Conservation (phyloP, 306 rosid genomes). For the Gillenia trifoliata region DNA sequence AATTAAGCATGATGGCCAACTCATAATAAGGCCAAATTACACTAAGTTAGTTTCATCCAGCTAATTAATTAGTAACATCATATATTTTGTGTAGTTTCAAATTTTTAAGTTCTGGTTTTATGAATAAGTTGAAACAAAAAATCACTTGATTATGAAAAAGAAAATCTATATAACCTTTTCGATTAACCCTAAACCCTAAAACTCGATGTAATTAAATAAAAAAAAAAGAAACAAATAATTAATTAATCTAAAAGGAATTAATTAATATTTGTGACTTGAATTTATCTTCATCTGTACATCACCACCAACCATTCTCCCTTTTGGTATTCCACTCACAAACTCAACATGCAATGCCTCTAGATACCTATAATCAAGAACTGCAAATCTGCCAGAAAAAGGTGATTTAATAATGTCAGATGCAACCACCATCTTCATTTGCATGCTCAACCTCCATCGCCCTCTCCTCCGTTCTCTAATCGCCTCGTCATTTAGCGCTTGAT, state of each 20-base stretch:
- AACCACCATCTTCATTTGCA: conserved; percentile 1
- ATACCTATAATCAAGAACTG: neutral
- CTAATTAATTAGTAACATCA: neutral
- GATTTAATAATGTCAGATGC: neutral
- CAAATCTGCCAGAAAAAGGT: neutral
- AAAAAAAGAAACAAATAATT: too few species aligned
- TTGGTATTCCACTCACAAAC: neutral
- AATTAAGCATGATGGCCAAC: too few species aligned
- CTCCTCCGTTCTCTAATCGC: neutral
- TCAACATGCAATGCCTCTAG: neutral
- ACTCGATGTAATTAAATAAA: too few species aligned
- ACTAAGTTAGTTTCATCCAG: neutral
- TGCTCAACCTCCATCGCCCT: neutral
- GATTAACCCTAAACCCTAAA: too few species aligned
- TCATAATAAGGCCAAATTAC: too few species aligned
- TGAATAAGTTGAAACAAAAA: neutral
- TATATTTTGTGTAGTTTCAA: neutral
- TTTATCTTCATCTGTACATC: neutral
- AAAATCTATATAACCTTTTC: neutral
- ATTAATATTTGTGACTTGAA: neutral
- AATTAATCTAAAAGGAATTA: neutral
- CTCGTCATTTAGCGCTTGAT: neutral
- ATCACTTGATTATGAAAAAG: neutral
- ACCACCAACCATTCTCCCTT: neutral
- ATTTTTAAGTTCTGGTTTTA: too few species aligned